phyloP scores from a whole-genome alignment of 2,329 filamentous ascomycete species.

The Mycogone perniciosa region DNA sequence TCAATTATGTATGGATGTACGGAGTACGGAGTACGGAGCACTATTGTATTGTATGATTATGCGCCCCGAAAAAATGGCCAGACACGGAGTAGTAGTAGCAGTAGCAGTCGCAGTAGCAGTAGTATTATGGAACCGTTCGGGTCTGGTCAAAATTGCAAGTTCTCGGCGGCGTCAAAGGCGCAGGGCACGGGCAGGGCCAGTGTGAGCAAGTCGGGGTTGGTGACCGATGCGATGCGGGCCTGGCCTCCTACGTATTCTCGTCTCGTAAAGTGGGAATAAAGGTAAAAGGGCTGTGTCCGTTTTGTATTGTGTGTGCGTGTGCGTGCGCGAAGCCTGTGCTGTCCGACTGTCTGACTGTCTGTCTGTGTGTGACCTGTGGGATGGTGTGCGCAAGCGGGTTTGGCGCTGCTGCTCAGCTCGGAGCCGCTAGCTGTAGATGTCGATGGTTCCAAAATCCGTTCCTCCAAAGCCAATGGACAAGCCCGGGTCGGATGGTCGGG shows the following conservation, averaged over 20 bases:
- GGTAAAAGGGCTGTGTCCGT: too few species aligned
- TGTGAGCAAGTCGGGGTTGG: background rate
- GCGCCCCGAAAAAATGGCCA: background rate
- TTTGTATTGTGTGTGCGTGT: too few species aligned
- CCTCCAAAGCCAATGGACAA: too few species aligned
- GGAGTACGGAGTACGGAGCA: too few species aligned
- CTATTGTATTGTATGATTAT: background rate
- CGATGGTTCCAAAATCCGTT: too few species aligned
- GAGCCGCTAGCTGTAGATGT: slow-evolving; percentile 15
- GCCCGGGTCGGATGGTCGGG: slow-evolving; percentile 16
- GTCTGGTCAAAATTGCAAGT: background rate
- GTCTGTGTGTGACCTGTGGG: slow-evolving; percentile 1
- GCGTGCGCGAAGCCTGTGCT: too few species aligned
- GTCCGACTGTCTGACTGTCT: too few species aligned
- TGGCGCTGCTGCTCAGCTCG: slow-evolving; percentile 26
- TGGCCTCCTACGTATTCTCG: background rate
- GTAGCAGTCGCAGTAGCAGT: background rate
- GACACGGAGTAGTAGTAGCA: background rate
- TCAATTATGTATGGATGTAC: too few species aligned
- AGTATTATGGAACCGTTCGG: background rate
- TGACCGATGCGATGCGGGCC: background rate
- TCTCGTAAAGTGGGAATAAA: background rate
- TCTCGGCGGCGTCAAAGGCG: background rate
- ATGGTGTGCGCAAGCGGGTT: slow-evolving; percentile 24
- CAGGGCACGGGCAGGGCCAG: background rate